phyloP scores from a whole-genome alignment of 2,329 filamentous ascomycete genomes.

The Teratosphaeria viscida region DNA sequence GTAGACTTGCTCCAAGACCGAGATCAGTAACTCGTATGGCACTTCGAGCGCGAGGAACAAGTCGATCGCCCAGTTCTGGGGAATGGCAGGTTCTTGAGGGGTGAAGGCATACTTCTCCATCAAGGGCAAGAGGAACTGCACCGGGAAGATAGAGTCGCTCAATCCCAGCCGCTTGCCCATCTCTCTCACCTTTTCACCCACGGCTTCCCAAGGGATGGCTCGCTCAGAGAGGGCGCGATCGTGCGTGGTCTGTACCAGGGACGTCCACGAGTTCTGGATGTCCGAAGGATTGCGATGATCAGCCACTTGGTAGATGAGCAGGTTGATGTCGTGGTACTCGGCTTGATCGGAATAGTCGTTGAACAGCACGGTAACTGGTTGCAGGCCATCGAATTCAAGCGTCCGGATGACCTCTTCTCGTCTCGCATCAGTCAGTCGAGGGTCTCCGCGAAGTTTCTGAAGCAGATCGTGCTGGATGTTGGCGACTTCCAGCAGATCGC shows the following conservation, averaged over 20 bases:
- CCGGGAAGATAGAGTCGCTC: conserved; percentile 23
- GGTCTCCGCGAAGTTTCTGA: conserved; percentile 63
- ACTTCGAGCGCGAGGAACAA: conserved; percentile 55
- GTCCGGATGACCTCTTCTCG: conserved; percentile 49
- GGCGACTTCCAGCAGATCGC: conserved; percentile 79
- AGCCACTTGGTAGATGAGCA: conserved; percentile 83
- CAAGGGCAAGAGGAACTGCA: conserved; percentile 41
- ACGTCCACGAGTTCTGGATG: conserved; percentile 75
- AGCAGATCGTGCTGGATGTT: conserved; percentile 91
- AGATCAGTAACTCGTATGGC: conserved; percentile 50
- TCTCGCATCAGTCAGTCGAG: conserved; percentile 54
- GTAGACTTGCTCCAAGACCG: conserved; percentile 55
- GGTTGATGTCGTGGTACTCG: conserved; percentile 84
- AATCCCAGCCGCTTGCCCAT: conserved; percentile 43
- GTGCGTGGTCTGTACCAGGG: conserved; percentile 59
- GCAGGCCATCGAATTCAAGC: conserved; percentile 57
- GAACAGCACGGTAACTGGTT: conserved; percentile 77
- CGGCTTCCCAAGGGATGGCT: conserved; percentile 56
- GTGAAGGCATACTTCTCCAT: conserved; percentile 43
- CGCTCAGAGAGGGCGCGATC: conserved; percentile 37
- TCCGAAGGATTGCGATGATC: conserved; percentile 83
- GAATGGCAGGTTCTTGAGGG: conserved; percentile 41
- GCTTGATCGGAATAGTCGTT: conserved; percentile 85
- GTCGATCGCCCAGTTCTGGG: conserved; percentile 52
- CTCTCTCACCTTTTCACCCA: conserved; percentile 50